phyloP scores from a whole-genome alignment of 2,329 filamentous ascomycete genomes.

The Penicillium sp. region DNA sequence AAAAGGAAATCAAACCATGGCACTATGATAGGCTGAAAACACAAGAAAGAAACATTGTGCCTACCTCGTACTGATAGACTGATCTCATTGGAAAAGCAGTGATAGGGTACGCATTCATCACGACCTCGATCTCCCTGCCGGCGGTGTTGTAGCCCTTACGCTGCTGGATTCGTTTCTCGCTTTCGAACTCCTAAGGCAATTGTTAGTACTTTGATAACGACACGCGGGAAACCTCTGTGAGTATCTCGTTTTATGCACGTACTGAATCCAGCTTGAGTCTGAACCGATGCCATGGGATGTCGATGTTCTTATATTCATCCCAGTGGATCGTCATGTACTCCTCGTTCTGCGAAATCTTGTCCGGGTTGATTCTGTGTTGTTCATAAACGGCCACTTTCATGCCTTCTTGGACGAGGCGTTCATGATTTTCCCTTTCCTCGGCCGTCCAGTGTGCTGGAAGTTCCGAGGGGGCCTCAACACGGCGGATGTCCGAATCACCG shows the following conservation, averaged over 20 bases:
- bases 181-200: not conserved
- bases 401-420: not conserved
- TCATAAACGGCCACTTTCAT: slow-evolving; percentile 1
- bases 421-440: slow-evolving; percentile 2
- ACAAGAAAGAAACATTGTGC: slow-evolving; percentile 33
- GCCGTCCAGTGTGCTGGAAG: slow-evolving; percentile 1
- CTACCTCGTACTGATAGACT: slow-evolving; percentile 82
- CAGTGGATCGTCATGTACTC: slow-evolving; percentile 2
- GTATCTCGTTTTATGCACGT: not conserved
- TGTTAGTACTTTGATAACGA: not conserved
- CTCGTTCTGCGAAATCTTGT: not conserved
- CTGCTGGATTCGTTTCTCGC: not conserved
- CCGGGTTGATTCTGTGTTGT: slow-evolving; percentile 1
- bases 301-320: slow-evolving; percentile 9
- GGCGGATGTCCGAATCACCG: slow-evolving; percentile 5
- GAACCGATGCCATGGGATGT: slow-evolving; percentile 10
- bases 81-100: slow-evolving; percentile 55
- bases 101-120: slow-evolving; percentile 74
- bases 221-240: not conserved
- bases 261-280: slow-evolving; percentile 1
- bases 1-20: not conserved
- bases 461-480: not conserved
- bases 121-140: slow-evolving; percentile 54
- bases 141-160: slow-evolving; percentile 50
- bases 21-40: not conserved